Percentiles rank a stretch among this genome's conserved stretches.
Evolutionary conservation across 805 yeast species (phyloP).

Genomic region (Candida rishiriensis): DNA sequence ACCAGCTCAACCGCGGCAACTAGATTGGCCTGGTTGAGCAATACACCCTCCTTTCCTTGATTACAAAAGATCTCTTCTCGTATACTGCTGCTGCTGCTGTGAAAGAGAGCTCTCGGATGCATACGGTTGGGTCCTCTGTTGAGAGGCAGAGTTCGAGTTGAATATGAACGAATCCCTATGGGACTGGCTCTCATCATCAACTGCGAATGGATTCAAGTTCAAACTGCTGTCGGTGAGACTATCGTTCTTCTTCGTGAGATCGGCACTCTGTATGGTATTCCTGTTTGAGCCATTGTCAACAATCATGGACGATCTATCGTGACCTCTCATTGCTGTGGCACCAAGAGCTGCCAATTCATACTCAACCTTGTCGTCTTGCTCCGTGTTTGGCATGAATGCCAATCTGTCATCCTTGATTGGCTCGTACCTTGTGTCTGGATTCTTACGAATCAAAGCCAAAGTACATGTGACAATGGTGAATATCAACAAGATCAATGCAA

Average conservation of each 20-base stretch:
- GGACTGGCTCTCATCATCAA: slow-evolving; percentile 7
- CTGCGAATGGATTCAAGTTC: slow-evolving; percentile 17
- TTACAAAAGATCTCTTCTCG: too few species aligned
- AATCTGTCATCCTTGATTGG: slow-evolving; percentile 96
- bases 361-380: slow-evolving; percentile 37
- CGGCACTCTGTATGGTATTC: slow-evolving; percentile 22
- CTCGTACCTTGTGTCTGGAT: slow-evolving; percentile 93
- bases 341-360: slow-evolving; percentile 72
- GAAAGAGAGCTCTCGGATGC: neutral
- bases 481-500: slow-evolving; percentile 74
- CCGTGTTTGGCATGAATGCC: slow-evolving; percentile 73
- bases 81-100: too few species aligned
- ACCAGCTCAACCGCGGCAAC: too few species aligned
- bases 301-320: slow-evolving; percentile 37
- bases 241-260: slow-evolving; percentile 23
- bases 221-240: slow-evolving; percentile 5
- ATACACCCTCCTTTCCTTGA: too few species aligned
- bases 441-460: slow-evolving; percentile 77
- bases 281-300: slow-evolving; percentile 24
- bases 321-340: slow-evolving; percentile 62
- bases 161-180: neutral
- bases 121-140: neutral
- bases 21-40: too few species aligned
- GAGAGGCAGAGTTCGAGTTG: neutral
- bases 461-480: slow-evolving; percentile 86